phyloP scores from a whole-genome alignment of 495 filamentous ascomycete species.

The Penicillium coprophilum region DNA sequence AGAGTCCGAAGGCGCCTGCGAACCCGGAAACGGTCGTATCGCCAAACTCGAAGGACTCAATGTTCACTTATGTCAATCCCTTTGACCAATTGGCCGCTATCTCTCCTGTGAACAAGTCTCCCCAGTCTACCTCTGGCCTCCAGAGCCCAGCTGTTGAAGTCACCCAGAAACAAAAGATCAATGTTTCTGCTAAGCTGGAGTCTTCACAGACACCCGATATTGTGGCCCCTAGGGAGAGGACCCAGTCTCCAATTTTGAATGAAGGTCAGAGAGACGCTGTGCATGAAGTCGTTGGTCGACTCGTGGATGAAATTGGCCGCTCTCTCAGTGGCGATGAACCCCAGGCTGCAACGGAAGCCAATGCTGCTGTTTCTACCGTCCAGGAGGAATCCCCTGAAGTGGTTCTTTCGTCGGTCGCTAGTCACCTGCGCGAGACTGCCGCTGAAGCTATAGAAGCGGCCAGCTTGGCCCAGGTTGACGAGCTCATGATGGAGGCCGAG shows the following conservation, averaged over 20 bases:
- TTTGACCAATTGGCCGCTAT: constrained; percentile 74
- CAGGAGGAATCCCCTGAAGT: constrained; percentile 37
- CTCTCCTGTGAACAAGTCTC: constrained; percentile 58
- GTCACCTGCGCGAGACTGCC: constrained; percentile 37
- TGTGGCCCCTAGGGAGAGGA: constrained; percentile 23
- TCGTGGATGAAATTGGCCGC: constrained; percentile 65
- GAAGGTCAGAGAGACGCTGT: constrained; percentile 62
- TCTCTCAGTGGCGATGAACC: constrained; percentile 66
- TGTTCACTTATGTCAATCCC: constrained; percentile 78
- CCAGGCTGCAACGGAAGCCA: constrained; percentile 44
- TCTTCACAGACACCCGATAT: constrained; percentile 9
- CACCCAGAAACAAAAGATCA: constrained; percentile 27
- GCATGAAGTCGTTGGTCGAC: constrained; percentile 65
- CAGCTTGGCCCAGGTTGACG: constrained; percentile 29
- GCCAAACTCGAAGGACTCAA: constrained; percentile 39
- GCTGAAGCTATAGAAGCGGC: constrained; percentile 17
- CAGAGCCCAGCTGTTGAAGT: constrained; percentile 39
- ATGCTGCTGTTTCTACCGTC: constrained; percentile 22
- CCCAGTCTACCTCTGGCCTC: constrained; percentile 41
- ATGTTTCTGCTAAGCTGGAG: constrained; percentile 24
- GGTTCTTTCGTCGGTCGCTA: constrained; percentile 35
- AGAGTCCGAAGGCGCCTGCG: constrained; percentile 24
- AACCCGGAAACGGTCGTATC: constrained; percentile 35
- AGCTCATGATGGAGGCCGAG: constrained; percentile 55
- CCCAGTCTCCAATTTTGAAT: constrained; percentile 36